phyloP scores from a whole-genome alignment of 2,329 filamentous ascomycete genomes.

The Cladosporium sp. region DNA sequence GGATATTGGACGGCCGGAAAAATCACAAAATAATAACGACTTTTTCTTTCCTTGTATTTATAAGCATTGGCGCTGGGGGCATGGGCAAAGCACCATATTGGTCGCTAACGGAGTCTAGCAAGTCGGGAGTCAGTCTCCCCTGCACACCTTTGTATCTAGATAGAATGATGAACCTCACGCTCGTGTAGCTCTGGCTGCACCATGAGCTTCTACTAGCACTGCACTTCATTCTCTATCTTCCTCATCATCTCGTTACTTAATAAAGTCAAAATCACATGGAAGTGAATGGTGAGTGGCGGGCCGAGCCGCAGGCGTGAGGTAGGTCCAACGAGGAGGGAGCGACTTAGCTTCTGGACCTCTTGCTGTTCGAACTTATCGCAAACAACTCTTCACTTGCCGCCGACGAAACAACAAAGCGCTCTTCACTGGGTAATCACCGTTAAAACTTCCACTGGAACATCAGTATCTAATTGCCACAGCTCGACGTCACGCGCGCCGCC shows the following conservation, averaged over 20 bases:
- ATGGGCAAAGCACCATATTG: not conserved
- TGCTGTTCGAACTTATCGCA: not conserved
- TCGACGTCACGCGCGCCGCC: conserved; percentile 11
- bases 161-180: conserved; percentile 6
- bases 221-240: not conserved
- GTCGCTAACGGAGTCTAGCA: not conserved
- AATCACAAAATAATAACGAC: not conserved
- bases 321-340: too few relatives aligned
- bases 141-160: conserved; percentile 1
- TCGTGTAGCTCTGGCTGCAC: not conserved
- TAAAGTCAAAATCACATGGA: not conserved
- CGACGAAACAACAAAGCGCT: not conserved
- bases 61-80: conserved; percentile 8
- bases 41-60: not conserved
- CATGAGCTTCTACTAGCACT: not conserved
- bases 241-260: not conserved
- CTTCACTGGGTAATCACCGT: conserved; percentile 2
- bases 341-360: too few relatives aligned
- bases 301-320: too few relatives aligned
- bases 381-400: not conserved
- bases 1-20: conserved; percentile 5
- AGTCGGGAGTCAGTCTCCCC: not conserved
- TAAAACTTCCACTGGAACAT: not conserved
- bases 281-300: not conserved
- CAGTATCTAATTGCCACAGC: conserved; percentile 7